Evolutionary conservation across 768 basidiomycete genomes (phyloP).

Genomic region (Boletus barrowsii): DNA sequence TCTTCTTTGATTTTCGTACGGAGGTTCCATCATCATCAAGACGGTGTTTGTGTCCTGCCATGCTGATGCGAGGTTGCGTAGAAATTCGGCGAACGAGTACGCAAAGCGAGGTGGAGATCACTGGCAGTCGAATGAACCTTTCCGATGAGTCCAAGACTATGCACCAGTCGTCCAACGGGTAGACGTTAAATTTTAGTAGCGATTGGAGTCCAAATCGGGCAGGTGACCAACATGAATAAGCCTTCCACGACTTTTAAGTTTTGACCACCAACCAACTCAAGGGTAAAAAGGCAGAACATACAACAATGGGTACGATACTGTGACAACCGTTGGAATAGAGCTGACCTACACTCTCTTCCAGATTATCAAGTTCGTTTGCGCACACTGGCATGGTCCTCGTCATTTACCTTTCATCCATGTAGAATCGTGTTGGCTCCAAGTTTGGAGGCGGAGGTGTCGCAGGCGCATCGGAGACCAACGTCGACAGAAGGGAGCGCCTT

Average conservation of each 20-base stretch:
- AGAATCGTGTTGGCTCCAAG: conserved; percentile 95
- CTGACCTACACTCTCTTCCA: conserved; percentile 27
- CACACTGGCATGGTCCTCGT: neutral
- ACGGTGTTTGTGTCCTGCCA: conserved; percentile 58
- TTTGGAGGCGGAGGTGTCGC: conserved; percentile 97
- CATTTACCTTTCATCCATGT: conserved; percentile 7
- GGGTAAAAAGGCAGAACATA: neutral
- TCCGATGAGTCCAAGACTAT: neutral
- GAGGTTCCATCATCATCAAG: conserved; percentile 50
- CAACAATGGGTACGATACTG: conserved; percentile 31
- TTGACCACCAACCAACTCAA: conserved; percentile 7
- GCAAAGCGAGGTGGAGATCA: neutral
- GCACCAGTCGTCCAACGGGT: too few relatives aligned
- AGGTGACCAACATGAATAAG: conserved; percentile 1
- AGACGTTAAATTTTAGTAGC: conserved; percentile 12
- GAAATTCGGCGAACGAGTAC: neutral
- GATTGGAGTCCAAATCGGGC: conserved; percentile 11
- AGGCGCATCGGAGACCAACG: conserved; percentile 90
- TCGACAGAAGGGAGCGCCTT: conserved; percentile 91
- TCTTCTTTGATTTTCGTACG: conserved; percentile 57
- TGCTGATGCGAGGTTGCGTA: conserved; percentile 3
- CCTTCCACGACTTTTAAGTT: neutral
- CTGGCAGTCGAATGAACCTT: neutral
- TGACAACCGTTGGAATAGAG: neutral
- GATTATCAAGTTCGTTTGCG: conserved; percentile 63